Conservation (phyloP, 495 filamentous ascomycete genomes). For the Aspergillus biplanus region DNA sequence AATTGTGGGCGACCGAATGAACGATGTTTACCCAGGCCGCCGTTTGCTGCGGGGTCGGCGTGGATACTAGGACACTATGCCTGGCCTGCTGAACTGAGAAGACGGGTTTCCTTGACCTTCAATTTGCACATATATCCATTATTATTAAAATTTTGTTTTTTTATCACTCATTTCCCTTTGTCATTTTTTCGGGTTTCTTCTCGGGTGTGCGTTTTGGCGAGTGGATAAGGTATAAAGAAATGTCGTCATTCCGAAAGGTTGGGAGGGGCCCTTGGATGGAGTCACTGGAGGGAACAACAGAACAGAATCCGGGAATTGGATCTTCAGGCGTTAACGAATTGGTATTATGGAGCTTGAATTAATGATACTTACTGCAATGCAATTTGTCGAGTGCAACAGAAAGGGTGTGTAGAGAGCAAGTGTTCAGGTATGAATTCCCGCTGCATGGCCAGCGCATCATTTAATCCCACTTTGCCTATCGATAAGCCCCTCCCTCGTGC, state of each 20-base stretch:
- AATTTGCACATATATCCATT: background rate
- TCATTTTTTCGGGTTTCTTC: slow-evolving; percentile 14
- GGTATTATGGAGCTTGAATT: background rate
- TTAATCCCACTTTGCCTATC: slow-evolving; percentile 20
- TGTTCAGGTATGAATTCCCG: slow-evolving; percentile 9
- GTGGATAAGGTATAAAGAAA: slow-evolving; percentile 14
- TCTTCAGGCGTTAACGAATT: background rate
- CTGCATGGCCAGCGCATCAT: slow-evolving; percentile 24
- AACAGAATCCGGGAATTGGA: background rate
- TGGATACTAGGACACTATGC: slow-evolving; percentile 12
- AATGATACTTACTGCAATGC: slow-evolving; percentile 1
- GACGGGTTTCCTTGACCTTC: background rate
- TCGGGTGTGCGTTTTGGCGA: slow-evolving; percentile 11
- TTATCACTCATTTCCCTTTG: background rate
- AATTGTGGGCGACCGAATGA: background rate
- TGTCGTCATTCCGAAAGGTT: slow-evolving; percentile 18
- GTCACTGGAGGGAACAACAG: background rate
- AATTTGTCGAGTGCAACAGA: slow-evolving; percentile 3
- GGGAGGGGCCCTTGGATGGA: background rate
- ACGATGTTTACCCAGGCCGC: slow-evolving; percentile 23
- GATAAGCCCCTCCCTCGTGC: slow-evolving; percentile 27
- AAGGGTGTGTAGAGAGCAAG: slow-evolving; percentile 4
- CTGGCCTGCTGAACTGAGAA: background rate
- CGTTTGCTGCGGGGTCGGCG: slow-evolving; percentile 24
- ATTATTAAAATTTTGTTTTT: no score